Evolutionary conservation across 805 yeast genomes (phyloP).

Genomic region (Ascoidea tarda): DNA sequence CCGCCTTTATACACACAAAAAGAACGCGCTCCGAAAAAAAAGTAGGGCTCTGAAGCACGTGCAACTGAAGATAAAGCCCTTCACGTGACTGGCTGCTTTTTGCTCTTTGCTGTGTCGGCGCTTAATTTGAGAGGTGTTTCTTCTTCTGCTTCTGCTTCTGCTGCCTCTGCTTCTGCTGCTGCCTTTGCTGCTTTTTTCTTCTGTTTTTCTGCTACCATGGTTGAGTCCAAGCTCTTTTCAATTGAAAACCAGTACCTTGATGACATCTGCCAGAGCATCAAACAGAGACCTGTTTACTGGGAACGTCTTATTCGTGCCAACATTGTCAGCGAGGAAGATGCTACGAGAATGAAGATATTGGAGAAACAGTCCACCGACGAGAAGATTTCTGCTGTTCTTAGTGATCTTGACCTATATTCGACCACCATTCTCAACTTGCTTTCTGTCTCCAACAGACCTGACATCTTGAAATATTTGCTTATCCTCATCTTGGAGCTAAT

Average conservation of each 20-base stretch:
- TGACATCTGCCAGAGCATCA: constrained; percentile 51
- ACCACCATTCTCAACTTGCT: constrained; percentile 40
- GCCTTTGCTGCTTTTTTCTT: too few relatives aligned
- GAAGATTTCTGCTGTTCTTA: constrained; percentile 25
- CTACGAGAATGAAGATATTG: constrained; percentile 28
- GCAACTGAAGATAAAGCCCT: too few relatives aligned
- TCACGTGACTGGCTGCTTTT: too few relatives aligned
- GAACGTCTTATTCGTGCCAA: constrained; percentile 74
- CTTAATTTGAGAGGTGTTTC: too few relatives aligned
- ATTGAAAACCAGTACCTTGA: constrained; percentile 54
- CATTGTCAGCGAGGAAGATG: constrained; percentile 53
- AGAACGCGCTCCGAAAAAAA: too few relatives aligned
- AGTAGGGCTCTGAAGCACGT: too few relatives aligned
- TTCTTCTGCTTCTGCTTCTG: too few relatives aligned
- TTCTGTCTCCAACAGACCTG: constrained; percentile 34
- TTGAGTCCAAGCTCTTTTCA: not conserved
- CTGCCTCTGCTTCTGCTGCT: too few relatives aligned
- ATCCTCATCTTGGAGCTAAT: constrained; percentile 48
- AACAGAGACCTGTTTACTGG: constrained; percentile 84
- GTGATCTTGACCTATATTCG: constrained; percentile 37
- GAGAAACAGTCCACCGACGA: constrained; percentile 24
- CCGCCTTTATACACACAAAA: too few relatives aligned
- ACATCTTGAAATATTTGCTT: constrained; percentile 49
- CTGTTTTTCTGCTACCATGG: too few relatives aligned
- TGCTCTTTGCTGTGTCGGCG: too few relatives aligned